Evolutionary conservation across 1,139 yeast species (phyloP).

Genomic region (Blastobotrys capitulatus): DNA sequence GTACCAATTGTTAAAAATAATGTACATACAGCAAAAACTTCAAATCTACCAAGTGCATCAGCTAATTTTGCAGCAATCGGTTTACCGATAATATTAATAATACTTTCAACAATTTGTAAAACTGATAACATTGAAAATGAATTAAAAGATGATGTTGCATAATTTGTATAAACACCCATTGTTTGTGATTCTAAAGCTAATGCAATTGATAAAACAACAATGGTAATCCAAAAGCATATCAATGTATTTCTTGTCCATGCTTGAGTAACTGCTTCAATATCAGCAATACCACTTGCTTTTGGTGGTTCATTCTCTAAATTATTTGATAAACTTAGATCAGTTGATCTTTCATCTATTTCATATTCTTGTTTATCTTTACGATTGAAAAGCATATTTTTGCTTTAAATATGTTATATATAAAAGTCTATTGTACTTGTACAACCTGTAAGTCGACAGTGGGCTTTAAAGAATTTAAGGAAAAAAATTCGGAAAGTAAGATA

Average conservation of each 20-base stretch:
- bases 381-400: background rate
- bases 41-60: slow-evolving; percentile 39
- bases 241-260: slow-evolving; percentile 23
- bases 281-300: slow-evolving; percentile 7
- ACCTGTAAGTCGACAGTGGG: too few species aligned
- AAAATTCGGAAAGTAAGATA: too few species aligned
- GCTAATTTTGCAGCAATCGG: slow-evolving; percentile 39
- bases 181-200: slow-evolving; percentile 37
- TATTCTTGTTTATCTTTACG: background rate
- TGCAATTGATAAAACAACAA: slow-evolving; percentile 38
- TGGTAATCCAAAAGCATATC: slow-evolving; percentile 26
- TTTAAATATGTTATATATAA: too few species aligned
- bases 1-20: slow-evolving; percentile 28
- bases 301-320: background rate
- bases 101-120: slow-evolving; percentile 38
- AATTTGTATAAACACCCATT: slow-evolving; percentile 36
- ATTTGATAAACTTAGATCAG: background rate
- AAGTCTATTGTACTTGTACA: too few species aligned
- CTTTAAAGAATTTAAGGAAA: too few species aligned
- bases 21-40: slow-evolving; percentile 35
- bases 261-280: slow-evolving; percentile 7
- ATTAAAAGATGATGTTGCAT: slow-evolving; percentile 38
- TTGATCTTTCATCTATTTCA: background rate
- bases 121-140: slow-evolving; percentile 38
- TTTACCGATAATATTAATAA: slow-evolving; percentile 37